A percentile compares a stretch with the other conserved stretches of the same genome.
Evolutionary conservation across 192 early-diverging fungal species (phyloP).

Genomic region (Rhizoclosmatium globosum): DNA sequence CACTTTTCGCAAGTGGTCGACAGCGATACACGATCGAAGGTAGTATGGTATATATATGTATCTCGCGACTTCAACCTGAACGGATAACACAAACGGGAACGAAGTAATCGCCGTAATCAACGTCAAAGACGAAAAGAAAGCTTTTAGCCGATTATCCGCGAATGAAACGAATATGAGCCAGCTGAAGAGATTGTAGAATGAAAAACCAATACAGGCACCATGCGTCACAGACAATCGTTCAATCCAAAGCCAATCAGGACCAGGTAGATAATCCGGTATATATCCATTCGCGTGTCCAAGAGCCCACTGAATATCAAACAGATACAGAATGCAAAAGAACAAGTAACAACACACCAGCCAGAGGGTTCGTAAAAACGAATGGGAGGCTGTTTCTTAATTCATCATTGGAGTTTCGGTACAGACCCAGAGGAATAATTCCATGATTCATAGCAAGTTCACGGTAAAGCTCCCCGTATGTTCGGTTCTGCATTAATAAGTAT

Average conservation of each 20-base stretch:
- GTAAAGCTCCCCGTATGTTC: slow-evolving; percentile 61
- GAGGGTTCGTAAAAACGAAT: slow-evolving; percentile 76
- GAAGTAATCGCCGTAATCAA: slow-evolving; percentile 61
- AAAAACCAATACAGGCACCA: slow-evolving; percentile 15
- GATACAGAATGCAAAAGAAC: slow-evolving; percentile 65
- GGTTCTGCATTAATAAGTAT: slow-evolving; percentile 31
- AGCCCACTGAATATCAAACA: slow-evolving; percentile 62
- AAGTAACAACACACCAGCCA: slow-evolving; percentile 64
- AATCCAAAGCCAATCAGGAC: slow-evolving; percentile 63
- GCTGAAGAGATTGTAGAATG: neutral
- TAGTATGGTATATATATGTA: slow-evolving; percentile 73
- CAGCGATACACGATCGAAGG: slow-evolving; percentile 62
- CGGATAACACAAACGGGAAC: slow-evolving; percentile 63
- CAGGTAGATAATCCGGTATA: slow-evolving; percentile 24
- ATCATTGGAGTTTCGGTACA: slow-evolving; percentile 36
- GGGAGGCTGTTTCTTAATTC: slow-evolving; percentile 64
- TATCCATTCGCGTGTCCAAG: slow-evolving; percentile 31
- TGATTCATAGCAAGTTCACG: slow-evolving; percentile 54
- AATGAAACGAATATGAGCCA: slow-evolving; percentile 2
- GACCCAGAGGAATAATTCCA: slow-evolving; percentile 65
- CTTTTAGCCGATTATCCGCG: slow-evolving; percentile 7
- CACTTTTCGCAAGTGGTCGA: slow-evolving; percentile 62
- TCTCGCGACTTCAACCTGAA: slow-evolving; percentile 52
- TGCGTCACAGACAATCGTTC: slow-evolving; percentile 54
- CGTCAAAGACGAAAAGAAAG: slow-evolving; percentile 55